Evolutionary conservation across 2,329 filamentous ascomycete species (phyloP).

Genomic region (Ciborinia camelliae): DNA sequence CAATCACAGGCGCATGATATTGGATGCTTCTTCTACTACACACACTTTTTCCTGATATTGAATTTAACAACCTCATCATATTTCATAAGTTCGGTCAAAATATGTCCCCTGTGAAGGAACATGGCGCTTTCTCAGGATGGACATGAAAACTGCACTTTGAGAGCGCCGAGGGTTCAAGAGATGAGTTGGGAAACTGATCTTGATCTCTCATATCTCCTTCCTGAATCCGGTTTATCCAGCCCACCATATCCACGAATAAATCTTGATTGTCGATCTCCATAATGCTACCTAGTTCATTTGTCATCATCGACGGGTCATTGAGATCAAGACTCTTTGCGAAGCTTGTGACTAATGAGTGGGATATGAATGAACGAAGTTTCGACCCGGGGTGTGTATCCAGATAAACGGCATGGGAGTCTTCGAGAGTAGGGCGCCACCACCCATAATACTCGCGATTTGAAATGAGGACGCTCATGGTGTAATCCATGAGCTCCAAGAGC

Average conservation of each 20-base stretch:
- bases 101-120: neutral
- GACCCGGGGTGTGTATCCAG: neutral
- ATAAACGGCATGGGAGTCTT: too few species aligned
- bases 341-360: neutral
- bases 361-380: neutral
- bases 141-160: constrained; percentile 11
- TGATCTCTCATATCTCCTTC: neutral
- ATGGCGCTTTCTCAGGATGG: neutral
- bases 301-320: neutral
- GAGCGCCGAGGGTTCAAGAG: neutral
- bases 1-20: neutral
- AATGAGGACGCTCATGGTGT: constrained; percentile 2
- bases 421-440: too few species aligned
- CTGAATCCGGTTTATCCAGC: neutral
- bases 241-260: neutral
- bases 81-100: neutral
- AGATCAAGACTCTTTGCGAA: neutral
- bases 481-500: neutral
- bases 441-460: too few species aligned
- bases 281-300: neutral
- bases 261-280: neutral
- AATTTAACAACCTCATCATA: neutral
- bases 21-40: too few species aligned
- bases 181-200: neutral
- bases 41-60: neutral